Percentiles rank a stretch among this genome's conserved stretches.
These are phyloP conservation scores for Saturnispora saitoi DNA, from an alignment of 805 yeast species.

Conservation along the genomic window DNA sequence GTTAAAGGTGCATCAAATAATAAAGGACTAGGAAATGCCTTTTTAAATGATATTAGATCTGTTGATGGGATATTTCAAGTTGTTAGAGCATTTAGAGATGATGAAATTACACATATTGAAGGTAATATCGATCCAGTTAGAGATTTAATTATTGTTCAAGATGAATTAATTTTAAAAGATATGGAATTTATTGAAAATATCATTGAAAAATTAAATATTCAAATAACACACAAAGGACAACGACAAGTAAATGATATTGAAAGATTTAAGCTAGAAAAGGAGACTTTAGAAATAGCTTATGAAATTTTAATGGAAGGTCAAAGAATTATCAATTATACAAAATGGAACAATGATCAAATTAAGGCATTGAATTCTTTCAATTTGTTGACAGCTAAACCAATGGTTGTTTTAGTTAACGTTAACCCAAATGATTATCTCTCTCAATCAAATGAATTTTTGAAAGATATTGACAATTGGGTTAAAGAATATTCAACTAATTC, in stretches of 20 bases:
- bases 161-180: slow-evolving; percentile 59
- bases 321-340: slow-evolving; percentile 71
- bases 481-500: slow-evolving; percentile 78
- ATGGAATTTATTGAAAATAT: slow-evolving; percentile 68
- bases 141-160: slow-evolving; percentile 54
- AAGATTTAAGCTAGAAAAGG: slow-evolving; percentile 78
- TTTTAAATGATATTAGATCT: slow-evolving; percentile 57
- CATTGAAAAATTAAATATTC: slow-evolving; percentile 48
- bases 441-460: slow-evolving; percentile 80
- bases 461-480: slow-evolving; percentile 84
- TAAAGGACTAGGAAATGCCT: slow-evolving; percentile 68
- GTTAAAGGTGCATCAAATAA: slow-evolving; percentile 57
- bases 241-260: slow-evolving; percentile 58
- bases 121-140: slow-evolving; percentile 55
- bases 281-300: slow-evolving; percentile 68
- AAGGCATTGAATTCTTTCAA: slow-evolving; percentile 81
- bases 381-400: slow-evolving; percentile 90
- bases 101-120: slow-evolving; percentile 60
- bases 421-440: slow-evolving; percentile 82
- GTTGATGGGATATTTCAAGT: slow-evolving; percentile 68
- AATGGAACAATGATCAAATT: slow-evolving; percentile 87
- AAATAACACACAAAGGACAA: slow-evolving; percentile 72
- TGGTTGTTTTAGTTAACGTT: slow-evolving; percentile 84
- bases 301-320: slow-evolving; percentile 73
- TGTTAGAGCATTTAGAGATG: slow-evolving; percentile 55